Evolutionary conservation across 352 stramenopile genomes (phyloP).

Genomic region (Phytophthora fragariaefolia): DNA sequence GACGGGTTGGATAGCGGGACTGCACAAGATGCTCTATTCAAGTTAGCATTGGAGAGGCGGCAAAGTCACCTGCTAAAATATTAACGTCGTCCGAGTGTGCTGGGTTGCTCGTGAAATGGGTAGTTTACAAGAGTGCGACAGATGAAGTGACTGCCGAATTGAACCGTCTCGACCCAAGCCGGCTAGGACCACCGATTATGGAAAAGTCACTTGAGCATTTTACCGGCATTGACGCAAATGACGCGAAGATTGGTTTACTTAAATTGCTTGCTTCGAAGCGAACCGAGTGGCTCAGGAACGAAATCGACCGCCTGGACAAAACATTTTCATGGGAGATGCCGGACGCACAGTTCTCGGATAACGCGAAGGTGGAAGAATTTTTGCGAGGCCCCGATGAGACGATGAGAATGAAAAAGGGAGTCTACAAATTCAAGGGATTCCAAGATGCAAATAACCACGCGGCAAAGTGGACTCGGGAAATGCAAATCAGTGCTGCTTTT

Average conservation of each 20-base stretch:
- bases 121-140: background rate
- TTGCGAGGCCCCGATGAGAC: background rate
- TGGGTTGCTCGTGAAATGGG: slow-evolving; percentile 10
- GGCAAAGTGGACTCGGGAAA: background rate
- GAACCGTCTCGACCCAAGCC: background rate
- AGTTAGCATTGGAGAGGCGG: background rate
- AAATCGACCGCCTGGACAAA: slow-evolving; percentile 7
- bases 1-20: background rate
- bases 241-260: background rate
- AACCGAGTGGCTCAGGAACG: slow-evolving; percentile 8
- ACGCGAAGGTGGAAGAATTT: slow-evolving; percentile 4
- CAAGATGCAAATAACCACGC: background rate
- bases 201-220: background rate
- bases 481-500: background rate
- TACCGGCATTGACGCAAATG: background rate
- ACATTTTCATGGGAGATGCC: slow-evolving; percentile 20
- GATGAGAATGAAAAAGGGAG: background rate
- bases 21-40: background rate
- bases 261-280: background rate
- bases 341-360: slow-evolving; percentile 8
- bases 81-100: slow-evolving; percentile 1
- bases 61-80: background rate
- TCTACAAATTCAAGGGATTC: background rate
- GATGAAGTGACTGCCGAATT: slow-evolving; percentile 3
- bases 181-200: background rate